Percentiles rank a stretch among this genome's conserved stretches.
phyloP scores from a whole-genome alignment of 2,329 filamentous ascomycete genomes.

The Calycina herbarum region DNA sequence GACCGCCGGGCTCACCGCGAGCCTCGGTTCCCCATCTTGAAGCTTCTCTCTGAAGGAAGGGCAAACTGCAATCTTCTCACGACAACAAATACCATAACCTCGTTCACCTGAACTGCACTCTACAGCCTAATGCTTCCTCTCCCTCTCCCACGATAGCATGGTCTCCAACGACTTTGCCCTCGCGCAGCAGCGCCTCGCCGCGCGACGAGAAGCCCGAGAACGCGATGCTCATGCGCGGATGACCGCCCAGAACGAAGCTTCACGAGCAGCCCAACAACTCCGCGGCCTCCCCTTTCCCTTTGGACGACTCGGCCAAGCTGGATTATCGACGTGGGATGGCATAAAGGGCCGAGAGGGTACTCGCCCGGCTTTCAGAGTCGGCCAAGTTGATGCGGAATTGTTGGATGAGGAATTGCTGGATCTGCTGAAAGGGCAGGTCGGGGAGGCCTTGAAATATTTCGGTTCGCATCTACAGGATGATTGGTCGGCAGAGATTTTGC shows the following conservation, averaged over 20 bases:
- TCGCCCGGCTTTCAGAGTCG: conserved; percentile 84
- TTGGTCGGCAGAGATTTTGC: conserved; percentile 81
- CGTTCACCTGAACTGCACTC: not conserved
- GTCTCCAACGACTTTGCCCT: conserved; percentile 64
- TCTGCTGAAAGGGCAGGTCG: conserved; percentile 83
- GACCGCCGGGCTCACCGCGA: no score
- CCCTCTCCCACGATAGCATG: conserved; percentile 19
- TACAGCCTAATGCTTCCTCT: not conserved
- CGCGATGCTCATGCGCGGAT: conserved; percentile 59
- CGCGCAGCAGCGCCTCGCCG: conserved; percentile 82
- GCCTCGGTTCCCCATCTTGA: no score
- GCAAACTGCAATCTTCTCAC: no score
- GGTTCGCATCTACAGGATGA: conserved; percentile 78
- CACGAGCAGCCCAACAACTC: conserved; percentile 54
- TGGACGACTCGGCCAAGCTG: conserved; percentile 52
- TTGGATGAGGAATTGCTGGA: conserved; percentile 89
- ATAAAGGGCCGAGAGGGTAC: conserved; percentile 76
- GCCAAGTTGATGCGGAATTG: conserved; percentile 93
- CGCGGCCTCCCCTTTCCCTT: conserved; percentile 63
- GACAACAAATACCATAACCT: no score
- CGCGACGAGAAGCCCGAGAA: conserved; percentile 76
- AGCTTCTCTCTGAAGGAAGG: no score
- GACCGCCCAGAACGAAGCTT: conserved; percentile 51
- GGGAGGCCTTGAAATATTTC: conserved; percentile 85
- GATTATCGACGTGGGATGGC: conserved; percentile 64